Evolutionary conservation across 306 rosid genomes (phyloP).

Genomic region (Neltuma alba): DNA sequence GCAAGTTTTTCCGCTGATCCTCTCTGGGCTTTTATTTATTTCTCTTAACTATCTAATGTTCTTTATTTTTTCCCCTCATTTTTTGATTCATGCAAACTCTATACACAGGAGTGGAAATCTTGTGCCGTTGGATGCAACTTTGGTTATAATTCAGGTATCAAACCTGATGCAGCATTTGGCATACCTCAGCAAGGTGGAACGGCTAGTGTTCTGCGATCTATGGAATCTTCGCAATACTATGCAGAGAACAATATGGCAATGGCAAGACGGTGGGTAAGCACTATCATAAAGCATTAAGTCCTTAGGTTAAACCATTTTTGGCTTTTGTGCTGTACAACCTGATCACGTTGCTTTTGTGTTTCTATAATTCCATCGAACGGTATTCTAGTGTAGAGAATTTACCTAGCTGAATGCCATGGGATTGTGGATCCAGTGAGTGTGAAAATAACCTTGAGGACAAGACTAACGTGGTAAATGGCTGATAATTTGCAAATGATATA

Average conservation of each 20-base stretch:
- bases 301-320: constrained; percentile 29
- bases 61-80: not conserved
- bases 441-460: constrained; percentile 21
- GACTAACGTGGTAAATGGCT: constrained; percentile 3
- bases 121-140: constrained; percentile 85
- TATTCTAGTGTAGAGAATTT: constrained; percentile 25
- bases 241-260: constrained; percentile 68
- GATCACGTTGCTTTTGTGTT: not conserved
- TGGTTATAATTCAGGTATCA: constrained; percentile 49
- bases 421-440: not conserved
- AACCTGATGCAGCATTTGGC: constrained; percentile 84
- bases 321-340: constrained; percentile 11
- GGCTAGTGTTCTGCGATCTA: constrained; percentile 74
- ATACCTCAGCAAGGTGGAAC: constrained; percentile 51
- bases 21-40: not conserved
- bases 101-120: constrained; percentile 68
- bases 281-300: constrained; percentile 47
- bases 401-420: constrained; percentile 7
- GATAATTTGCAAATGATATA: constrained; percentile 21
- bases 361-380: constrained; percentile 30
- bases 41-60: not conserved
- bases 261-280: constrained; percentile 99
- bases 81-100: constrained; percentile 30
- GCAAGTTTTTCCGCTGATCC: not conserved
- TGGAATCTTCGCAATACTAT: constrained; percentile 89